These are phyloP conservation scores for Hortaea sp. DNA, from an alignment of 2,329 filamentous ascomycete species.

Conservation along the genomic window DNA sequence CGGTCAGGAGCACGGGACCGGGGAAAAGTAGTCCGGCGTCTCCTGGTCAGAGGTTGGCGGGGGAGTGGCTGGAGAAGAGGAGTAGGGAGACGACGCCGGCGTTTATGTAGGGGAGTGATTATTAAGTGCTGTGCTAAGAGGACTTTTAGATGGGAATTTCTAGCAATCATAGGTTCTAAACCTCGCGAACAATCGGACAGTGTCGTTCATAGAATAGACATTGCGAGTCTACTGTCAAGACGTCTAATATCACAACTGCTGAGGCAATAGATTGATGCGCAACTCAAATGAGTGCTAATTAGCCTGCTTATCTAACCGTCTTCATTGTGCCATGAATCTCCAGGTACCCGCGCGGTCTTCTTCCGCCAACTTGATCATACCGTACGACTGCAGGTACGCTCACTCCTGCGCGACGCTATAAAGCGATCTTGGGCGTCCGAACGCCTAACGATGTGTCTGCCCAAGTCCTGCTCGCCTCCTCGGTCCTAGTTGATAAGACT, in stretches of 20 bases:
- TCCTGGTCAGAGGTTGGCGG: conserved; percentile 20
- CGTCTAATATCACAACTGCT: not conserved
- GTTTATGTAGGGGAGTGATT: conserved; percentile 15
- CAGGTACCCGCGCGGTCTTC: not conserved
- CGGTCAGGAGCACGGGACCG: conserved; percentile 1
- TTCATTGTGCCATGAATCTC: not conserved
- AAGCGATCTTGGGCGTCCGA: too few relatives aligned
- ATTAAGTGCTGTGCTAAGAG: not conserved
- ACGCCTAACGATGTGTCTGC: too few relatives aligned
- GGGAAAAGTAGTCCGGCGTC: conserved; percentile 8
- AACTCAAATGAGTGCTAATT: not conserved
- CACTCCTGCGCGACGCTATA: too few relatives aligned
- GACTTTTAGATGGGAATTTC: not conserved
- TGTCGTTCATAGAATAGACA: not conserved
- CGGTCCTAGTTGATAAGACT: too few relatives aligned
- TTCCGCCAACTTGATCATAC: not conserved
- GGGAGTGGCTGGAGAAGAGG: conserved; percentile 19
- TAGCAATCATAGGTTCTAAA: not conserved
- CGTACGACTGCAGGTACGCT: too few relatives aligned
- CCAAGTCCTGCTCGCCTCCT: too few relatives aligned
- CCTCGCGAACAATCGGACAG: not conserved
- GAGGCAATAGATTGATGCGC: not conserved
- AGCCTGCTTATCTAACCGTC: not conserved
- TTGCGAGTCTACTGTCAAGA: not conserved
- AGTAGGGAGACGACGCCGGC: conserved; percentile 11